These are phyloP conservation scores for Rostrohypoxylon terebratum DNA, from an alignment of 495 filamentous ascomycete species.

Conservation along the genomic window DNA sequence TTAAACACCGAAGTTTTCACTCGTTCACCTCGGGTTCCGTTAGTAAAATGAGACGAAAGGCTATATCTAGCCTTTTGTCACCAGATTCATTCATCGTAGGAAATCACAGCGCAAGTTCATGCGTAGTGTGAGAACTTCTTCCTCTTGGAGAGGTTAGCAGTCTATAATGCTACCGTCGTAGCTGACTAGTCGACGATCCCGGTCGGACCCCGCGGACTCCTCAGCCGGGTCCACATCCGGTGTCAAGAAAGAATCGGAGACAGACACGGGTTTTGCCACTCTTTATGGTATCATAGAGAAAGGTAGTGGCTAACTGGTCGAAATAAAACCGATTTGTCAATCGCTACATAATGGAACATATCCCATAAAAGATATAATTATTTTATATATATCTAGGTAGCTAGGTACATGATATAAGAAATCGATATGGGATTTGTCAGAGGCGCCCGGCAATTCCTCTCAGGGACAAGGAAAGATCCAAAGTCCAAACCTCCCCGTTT, in stretches of 20 bases:
- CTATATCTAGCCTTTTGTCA: not conserved
- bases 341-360: not conserved
- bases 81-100: not conserved
- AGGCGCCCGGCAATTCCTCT: slow-evolving; percentile 49
- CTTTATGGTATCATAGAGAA: not conserved
- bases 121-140: not conserved
- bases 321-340: not conserved
- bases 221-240: slow-evolving; percentile 4
- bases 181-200: not conserved
- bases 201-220: slow-evolving; percentile 36
- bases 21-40: not conserved
- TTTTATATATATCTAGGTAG: not conserved
- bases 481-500: slow-evolving; percentile 64
- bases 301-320: not conserved
- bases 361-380: not conserved
- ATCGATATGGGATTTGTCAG: slow-evolving; percentile 37
- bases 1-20: not conserved
- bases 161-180: slow-evolving; percentile 19
- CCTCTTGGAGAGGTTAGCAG: not conserved
- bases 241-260: not conserved
- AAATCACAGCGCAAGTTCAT: not conserved
- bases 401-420: not conserved
- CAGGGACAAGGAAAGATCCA: slow-evolving; percentile 55
- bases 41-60: not conserved
- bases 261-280: slow-evolving; percentile 1